Percentiles rank a stretch among this genome's conserved stretches.
These are phyloP conservation scores for Hypoxylon fuscum DNA, from an alignment of 495 filamentous ascomycete species.

Conservation along the genomic window DNA sequence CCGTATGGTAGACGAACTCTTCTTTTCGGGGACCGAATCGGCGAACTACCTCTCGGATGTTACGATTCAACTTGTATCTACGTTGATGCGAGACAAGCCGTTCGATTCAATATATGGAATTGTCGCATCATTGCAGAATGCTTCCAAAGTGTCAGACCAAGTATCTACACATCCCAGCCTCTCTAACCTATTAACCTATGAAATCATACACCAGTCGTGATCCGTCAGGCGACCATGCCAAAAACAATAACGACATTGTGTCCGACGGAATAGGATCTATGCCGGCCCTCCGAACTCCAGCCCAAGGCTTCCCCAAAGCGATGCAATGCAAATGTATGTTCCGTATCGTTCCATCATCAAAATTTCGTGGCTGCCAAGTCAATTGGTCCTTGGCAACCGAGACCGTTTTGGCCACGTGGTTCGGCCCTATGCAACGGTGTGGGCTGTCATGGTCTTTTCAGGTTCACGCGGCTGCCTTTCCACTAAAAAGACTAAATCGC, in stretches of 20 bases:
- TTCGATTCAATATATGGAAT: conserved; percentile 6
- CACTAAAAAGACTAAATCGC: conserved; percentile 41
- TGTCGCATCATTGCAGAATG: neutral
- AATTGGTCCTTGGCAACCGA: neutral
- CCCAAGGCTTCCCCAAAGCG: conserved; percentile 10
- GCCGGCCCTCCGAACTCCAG: conserved; percentile 20
- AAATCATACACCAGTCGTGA: conserved; percentile 20
- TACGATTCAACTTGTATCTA: too few species aligned
- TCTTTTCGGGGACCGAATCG: neutral
- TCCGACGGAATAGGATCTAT: conserved; percentile 4
- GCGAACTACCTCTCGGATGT: neutral
- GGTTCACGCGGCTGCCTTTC: conserved; percentile 20
- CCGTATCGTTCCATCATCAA: conserved; percentile 13
- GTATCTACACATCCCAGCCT: conserved; percentile 16
- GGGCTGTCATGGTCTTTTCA: neutral
- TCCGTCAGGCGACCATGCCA: conserved; percentile 8
- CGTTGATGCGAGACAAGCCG: too few species aligned
- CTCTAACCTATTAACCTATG: conserved; percentile 4
- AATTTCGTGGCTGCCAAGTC: conserved; percentile 1
- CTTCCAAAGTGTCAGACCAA: neutral
- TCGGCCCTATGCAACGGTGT: neutral
- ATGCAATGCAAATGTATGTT: conserved; percentile 22
- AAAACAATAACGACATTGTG: conserved; percentile 13
- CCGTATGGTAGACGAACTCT: neutral
- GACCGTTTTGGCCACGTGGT: too few species aligned